phyloP scores from a whole-genome alignment of 345 rosid species.

The Lepidium didymum region DNA sequence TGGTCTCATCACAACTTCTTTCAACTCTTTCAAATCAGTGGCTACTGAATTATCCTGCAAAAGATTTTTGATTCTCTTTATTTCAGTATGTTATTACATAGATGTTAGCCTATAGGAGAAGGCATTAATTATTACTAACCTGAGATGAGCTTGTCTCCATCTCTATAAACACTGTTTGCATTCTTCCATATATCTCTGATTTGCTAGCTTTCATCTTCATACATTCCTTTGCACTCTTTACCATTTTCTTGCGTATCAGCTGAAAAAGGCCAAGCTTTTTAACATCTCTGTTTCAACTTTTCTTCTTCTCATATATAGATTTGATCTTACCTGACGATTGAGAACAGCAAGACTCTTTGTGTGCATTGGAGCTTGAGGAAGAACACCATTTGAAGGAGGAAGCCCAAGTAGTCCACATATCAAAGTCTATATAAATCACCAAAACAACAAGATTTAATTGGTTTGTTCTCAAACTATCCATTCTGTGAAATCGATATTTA shows the following conservation, averaged over 20 bases:
- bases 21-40: constrained; percentile 55
- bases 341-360: constrained; percentile 80
- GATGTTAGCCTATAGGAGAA: neutral
- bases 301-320: neutral
- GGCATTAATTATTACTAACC: constrained; percentile 11
- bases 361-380: constrained; percentile 94
- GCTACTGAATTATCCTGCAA: constrained; percentile 36
- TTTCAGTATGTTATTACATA: neutral
- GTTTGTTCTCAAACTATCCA: neutral
- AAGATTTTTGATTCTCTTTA: neutral
- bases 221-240: constrained; percentile 65
- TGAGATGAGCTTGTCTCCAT: constrained; percentile 23
- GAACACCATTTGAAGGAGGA: constrained; percentile 88
- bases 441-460: neutral
- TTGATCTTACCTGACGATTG: constrained; percentile 48
- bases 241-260: constrained; percentile 69
- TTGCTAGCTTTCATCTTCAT: constrained; percentile 53
- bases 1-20: constrained; percentile 54
- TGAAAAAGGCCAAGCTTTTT: constrained; percentile 11
- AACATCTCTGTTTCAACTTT: neutral
- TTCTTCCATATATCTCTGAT: constrained; percentile 68
- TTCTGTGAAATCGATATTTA: neutral
- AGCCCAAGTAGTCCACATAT: constrained; percentile 80
- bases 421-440: constrained; percentile 54
- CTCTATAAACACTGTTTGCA: constrained; percentile 60